Conservation (phyloP, 306 rosid genomes). For the Abrus precatorius region DNA sequence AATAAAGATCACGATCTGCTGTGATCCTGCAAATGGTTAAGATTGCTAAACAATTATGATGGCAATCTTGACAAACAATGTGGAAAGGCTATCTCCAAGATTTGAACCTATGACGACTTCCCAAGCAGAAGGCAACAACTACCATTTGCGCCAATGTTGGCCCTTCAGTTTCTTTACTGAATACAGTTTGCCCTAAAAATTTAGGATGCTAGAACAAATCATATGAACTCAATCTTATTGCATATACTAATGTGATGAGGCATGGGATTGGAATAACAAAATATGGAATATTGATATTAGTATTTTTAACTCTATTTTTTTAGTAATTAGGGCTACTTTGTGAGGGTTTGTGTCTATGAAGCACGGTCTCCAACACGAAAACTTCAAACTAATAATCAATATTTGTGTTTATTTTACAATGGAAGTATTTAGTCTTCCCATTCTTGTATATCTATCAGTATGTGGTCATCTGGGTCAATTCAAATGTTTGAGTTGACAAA, state of each 20-base stretch:
- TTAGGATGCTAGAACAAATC: slow-evolving; percentile 31
- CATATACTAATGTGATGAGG: slow-evolving; percentile 13
- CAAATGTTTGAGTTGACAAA: too few relatives aligned
- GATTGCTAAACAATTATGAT: too few relatives aligned
- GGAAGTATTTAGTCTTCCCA: too few relatives aligned
- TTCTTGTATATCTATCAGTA: too few relatives aligned
- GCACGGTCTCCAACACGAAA: too few relatives aligned
- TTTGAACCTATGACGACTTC: background rate
- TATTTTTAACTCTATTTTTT: background rate
- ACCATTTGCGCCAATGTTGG: background rate
- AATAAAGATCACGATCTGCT: too few relatives aligned
- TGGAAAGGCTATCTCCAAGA: background rate
- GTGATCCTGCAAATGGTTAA: too few relatives aligned
- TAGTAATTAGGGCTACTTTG: slow-evolving; percentile 16
- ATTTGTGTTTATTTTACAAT: too few relatives aligned
- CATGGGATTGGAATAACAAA: slow-evolving; percentile 15
- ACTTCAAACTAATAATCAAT: too few relatives aligned
- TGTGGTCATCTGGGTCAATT: too few relatives aligned
- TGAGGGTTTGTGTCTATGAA: background rate
- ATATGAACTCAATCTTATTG: slow-evolving; percentile 23
- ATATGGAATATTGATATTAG: slow-evolving; percentile 18
- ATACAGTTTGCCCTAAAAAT: background rate
- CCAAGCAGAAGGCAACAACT: background rate
- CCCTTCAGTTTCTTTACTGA: background rate
- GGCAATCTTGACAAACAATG: too few relatives aligned